Evolutionary conservation across 306 rosid genomes (phyloP).

Genomic region (Castanopsis chinensis): DNA sequence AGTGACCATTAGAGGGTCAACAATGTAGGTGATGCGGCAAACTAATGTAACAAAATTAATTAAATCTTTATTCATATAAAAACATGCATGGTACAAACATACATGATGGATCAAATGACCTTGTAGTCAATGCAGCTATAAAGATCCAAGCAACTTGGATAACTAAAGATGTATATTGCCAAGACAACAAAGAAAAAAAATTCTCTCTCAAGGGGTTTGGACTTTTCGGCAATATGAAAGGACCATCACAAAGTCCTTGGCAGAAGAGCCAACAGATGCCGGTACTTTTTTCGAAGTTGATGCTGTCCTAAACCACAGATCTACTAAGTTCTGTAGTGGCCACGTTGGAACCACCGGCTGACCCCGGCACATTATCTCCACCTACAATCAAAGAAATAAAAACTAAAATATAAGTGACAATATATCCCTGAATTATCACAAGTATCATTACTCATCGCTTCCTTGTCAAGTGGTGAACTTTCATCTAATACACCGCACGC

Average conservation of each 20-base stretch:
- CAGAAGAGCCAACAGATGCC: constrained; percentile 85
- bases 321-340: constrained; percentile 72
- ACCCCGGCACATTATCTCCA: constrained; percentile 86
- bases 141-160: constrained; percentile 8
- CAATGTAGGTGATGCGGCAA: not conserved
- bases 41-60: constrained; percentile 23
- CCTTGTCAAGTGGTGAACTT: not conserved
- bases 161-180: constrained; percentile 16
- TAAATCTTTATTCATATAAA: constrained; percentile 24
- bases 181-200: constrained; percentile 21
- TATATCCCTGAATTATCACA: constrained; percentile 14
- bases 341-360: constrained; percentile 67
- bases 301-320: constrained; percentile 80
- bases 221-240: constrained; percentile 74
- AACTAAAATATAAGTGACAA: not conserved
- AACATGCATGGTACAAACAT: constrained; percentile 6
- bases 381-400: constrained; percentile 40
- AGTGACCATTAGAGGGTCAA: not conserved
- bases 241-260: constrained; percentile 95
- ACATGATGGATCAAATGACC: constrained; percentile 2
- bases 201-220: constrained; percentile 27
- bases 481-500: not conserved
- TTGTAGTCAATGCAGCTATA: not conserved
- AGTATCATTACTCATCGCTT: not conserved
- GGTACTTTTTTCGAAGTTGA: constrained; percentile 65